phyloP scores from a whole-genome alignment of 78 protist genomes.

The Blattamonas nauphoetae region DNA sequence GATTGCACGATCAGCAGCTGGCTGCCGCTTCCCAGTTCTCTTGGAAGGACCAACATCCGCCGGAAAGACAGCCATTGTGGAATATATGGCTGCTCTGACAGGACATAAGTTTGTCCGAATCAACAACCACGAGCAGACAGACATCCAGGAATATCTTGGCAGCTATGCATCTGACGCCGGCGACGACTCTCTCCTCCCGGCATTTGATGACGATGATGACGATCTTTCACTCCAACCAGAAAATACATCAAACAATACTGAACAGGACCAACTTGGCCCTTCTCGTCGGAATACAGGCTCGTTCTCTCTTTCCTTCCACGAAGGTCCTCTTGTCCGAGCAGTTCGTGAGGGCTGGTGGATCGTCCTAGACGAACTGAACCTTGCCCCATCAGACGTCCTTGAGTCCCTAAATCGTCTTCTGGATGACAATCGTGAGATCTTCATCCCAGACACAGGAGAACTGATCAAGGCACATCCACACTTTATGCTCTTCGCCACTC shows the following conservation, averaged over 20 bases:
- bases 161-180: slow-evolving; percentile 60
- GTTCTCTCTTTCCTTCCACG: slow-evolving; percentile 59
- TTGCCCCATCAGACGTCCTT: slow-evolving; percentile 98
- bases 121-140: slow-evolving; percentile 99
- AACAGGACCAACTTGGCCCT: too few relatives aligned
- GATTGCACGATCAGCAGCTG: not conserved
- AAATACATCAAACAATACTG: too few relatives aligned
- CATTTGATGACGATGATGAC: too few relatives aligned
- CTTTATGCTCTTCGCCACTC: slow-evolving; percentile 98
- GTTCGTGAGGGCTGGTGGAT: slow-evolving; percentile 94
- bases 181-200: too few relatives aligned
- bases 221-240: too few relatives aligned
- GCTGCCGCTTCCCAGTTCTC: slow-evolving; percentile 22
- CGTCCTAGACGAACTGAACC: slow-evolving; percentile 96
- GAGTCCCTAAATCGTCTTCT: slow-evolving; percentile 98
- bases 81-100: slow-evolving; percentile 73
- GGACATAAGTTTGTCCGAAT: slow-evolving; percentile 85
- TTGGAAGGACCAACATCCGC: slow-evolving; percentile 46
- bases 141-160: slow-evolving; percentile 97
- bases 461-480: slow-evolving; percentile 79
- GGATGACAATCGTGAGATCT: slow-evolving; percentile 97
- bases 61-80: slow-evolving; percentile 90
- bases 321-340: slow-evolving; percentile 90
- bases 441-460: slow-evolving; percentile 84
- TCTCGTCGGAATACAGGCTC: too few relatives aligned